Conservation (phyloP, 1,284 basidiomycete genomes). For the Trichosporon inkin region DNA sequence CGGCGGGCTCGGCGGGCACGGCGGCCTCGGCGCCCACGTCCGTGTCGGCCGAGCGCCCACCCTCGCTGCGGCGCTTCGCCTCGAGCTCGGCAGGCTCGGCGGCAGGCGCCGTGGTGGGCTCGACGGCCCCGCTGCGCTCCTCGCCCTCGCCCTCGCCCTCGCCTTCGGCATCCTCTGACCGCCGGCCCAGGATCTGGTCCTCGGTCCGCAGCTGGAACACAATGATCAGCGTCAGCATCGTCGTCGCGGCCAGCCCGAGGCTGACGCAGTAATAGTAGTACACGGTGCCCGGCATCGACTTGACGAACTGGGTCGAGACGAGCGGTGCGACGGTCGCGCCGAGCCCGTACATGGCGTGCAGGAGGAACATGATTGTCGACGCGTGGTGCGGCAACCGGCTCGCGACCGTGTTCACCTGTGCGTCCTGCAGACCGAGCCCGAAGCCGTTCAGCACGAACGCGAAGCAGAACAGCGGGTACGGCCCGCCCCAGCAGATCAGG, state of each 20-base stretch:
- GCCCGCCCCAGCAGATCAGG: constrained; percentile 59
- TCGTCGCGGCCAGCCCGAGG: constrained; percentile 57
- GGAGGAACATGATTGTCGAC: constrained; percentile 59
- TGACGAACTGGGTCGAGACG: constrained; percentile 64
- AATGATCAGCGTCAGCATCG: constrained; percentile 51
- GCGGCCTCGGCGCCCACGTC: background rate
- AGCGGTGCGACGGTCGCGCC: constrained; percentile 66
- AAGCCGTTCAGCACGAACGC: constrained; percentile 62
- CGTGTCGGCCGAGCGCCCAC: background rate
- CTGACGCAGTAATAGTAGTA: constrained; percentile 64
- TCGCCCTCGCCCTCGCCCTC: background rate
- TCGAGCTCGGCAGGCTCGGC: background rate
- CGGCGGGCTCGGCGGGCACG: background rate
- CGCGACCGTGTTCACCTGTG: constrained; percentile 42
- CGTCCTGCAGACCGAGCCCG: constrained; percentile 57
- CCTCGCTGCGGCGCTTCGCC: background rate
- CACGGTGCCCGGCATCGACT: constrained; percentile 52
- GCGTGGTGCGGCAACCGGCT: constrained; percentile 36
- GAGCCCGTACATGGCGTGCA: constrained; percentile 61
- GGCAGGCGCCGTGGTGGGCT: background rate
- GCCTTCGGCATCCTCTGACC: background rate
- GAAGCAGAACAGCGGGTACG: constrained; percentile 64
- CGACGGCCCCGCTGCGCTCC: background rate
- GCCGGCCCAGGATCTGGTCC: constrained; percentile 51
- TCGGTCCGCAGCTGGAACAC: constrained; percentile 60